Base-by-base conservation (phyloP, 1,284 basidiomycete species). In the Apiotrichum gamsii region DNA sequence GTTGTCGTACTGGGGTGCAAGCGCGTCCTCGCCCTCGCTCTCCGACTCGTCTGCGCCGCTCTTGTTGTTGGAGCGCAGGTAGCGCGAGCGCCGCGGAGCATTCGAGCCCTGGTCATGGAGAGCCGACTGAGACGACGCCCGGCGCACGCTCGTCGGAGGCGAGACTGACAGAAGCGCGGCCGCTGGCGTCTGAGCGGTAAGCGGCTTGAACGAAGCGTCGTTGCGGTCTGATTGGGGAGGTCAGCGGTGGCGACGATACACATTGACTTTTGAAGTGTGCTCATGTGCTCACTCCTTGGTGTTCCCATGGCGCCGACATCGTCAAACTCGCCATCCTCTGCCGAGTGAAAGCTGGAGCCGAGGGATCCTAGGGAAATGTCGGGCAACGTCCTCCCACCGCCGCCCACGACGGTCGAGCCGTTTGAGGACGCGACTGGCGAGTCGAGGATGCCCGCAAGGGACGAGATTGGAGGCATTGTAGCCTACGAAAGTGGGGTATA, bases 321-420 rank as follows among this genome's bases (percentile, higher is more conserved):
- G 33, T 37, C 51, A 42, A 55, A 48, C 18, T 52, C 52, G 56
- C 62, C 57, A 23, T 67, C 66, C 19, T 66, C 65, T 3, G 67
- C 65, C 19, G 64, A 67, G 43, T 65, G 58, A 49, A 73, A 73
- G 32, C 60, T 64, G 13, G 65, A 67, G 4, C 68, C 71, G 2
- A 72, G 43, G 3, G 68, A 70, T 1, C 66, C 71, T 4, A 73
- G 60, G 2, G 70, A 64, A 11, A 73, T 61, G 49, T 73, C 71
- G 13, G 69, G 71, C 19, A 73, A 43, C 3, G 71, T 72, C 35
- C 59, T 39, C 8, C 50, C 53, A 4, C 33, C 39, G 10, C n/a
- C 8, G 32, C 37, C 33, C n/a, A 48, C 18, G 54, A 47, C 47
- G 5, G 64, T 66, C 14, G 69, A 66, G 40, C 61, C 63, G 40